Conservation (phyloP, 225 moss, liverwort and hornwort genomes). For the Sphagnum contortum region DNA sequence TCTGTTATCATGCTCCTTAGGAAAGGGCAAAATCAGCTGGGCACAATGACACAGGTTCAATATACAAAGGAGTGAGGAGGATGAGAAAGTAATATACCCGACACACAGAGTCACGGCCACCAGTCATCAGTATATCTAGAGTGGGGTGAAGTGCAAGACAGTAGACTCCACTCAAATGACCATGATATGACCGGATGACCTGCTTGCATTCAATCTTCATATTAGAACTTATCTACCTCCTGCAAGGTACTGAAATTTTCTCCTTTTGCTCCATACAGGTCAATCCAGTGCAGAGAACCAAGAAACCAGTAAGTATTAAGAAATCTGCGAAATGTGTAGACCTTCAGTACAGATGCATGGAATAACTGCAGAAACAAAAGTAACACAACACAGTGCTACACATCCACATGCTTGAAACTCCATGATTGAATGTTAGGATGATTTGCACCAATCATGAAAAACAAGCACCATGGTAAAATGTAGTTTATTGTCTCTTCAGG, state of each 20-base stretch:
- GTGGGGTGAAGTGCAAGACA: slow-evolving; percentile 96
- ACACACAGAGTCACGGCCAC: slow-evolving; percentile 96
- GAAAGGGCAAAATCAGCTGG: neutral
- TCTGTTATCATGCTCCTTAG: no score
- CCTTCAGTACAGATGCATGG: slow-evolving; percentile 2
- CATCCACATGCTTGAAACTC: no score
- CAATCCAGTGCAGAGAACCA: no score
- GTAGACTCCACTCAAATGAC: slow-evolving; percentile 96
- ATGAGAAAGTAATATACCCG: slow-evolving; percentile 39
- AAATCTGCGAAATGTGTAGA: no score
- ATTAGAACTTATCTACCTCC: neutral
- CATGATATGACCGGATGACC: slow-evolving; percentile 98
- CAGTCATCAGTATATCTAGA: slow-evolving; percentile 91
- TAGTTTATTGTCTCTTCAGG: no score
- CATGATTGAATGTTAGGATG: no score
- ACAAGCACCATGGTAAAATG: no score
- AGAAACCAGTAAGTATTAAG: no score
- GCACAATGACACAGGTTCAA: no score
- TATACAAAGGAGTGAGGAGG: neutral
- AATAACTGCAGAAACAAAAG: neutral
- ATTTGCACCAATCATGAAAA: no score
- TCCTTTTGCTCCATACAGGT: no score
- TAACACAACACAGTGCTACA: neutral
- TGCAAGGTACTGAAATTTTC: no score
- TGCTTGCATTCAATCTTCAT: slow-evolving; percentile 15